Evolutionary conservation across 2,329 filamentous ascomycete species (phyloP).

Genomic region (Pochonia chlamydosporia): DNA sequence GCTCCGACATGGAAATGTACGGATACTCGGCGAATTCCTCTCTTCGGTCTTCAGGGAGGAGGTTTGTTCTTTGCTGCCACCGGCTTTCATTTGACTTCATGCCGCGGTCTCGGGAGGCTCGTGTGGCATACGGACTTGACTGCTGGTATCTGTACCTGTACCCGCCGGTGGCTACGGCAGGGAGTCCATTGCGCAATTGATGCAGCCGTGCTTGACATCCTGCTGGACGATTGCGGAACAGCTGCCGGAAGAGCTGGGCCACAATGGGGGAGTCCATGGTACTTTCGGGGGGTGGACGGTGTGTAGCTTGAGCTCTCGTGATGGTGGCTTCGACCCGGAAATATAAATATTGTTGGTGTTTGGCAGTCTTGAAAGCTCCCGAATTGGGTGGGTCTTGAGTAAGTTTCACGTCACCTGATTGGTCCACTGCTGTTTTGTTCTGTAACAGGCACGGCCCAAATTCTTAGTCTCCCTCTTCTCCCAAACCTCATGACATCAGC

Average conservation of each 20-base stretch:
- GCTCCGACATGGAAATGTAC: slow-evolving; percentile 73
- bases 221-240: slow-evolving; percentile 61
- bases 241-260: slow-evolving; percentile 73
- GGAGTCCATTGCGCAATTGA: neutral
- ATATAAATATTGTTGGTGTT: neutral
- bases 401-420: neutral
- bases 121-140: slow-evolving; percentile 19
- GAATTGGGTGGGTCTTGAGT: neutral
- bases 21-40: slow-evolving; percentile 80
- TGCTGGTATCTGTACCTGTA: slow-evolving; percentile 6
- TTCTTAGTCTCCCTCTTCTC: neutral
- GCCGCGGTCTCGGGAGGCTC: slow-evolving; percentile 29
- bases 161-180: neutral
- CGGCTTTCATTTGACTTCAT: slow-evolving; percentile 55
- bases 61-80: slow-evolving; percentile 80
- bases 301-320: slow-evolving; percentile 1
- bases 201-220: slow-evolving; percentile 24
- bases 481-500: slow-evolving; percentile 21
- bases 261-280: slow-evolving; percentile 80
- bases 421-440: neutral
- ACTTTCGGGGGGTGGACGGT: slow-evolving; percentile 3
- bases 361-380: neutral
- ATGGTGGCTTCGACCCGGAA: neutral
- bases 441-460: neutral
- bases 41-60: slow-evolving; percentile 69